Evolutionary conservation across 129 eudicot genomes (phyloP), one percentile per base, ranked within the genome.

Genomic region (Ambrosia artemisiifolia): DNA sequence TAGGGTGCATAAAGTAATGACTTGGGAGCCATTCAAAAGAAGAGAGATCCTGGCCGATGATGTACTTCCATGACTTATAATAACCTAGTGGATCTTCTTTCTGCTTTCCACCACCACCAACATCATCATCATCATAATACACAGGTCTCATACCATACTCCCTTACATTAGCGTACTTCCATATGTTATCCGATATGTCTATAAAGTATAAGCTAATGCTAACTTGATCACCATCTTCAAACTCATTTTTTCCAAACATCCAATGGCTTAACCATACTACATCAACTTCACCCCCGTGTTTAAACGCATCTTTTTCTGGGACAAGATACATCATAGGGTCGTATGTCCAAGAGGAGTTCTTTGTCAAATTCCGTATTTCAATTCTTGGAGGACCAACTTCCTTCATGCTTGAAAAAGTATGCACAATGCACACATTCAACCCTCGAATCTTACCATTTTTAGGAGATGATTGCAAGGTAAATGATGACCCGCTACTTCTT

Each of bases 171-270:
- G 55, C 71, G 43, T 66, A 11, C n/a, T n/a, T n/a, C n/a, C n/a
- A n/a, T n/a, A 20, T 65, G 51, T 63, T 0, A 24, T 63, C 19
- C 48, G 8, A 34, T 8, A 11, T 8, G 17, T 8, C 17, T 11
- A 7, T 6, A 6, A n/a, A n/a, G n/a, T n/a, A n/a, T n/a, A n/a
- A n/a, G n/a, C n/a, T n/a, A n/a, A 43, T 36, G 6, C 46, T 49
- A 49, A 69, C 63, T 49, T 24, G 28, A 24, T 69, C 33, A 51
- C 49, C 63, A 50, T 69, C 62, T n/a, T 69, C 48, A 68, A 68
- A 33, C 46, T 68, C 73, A 8, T 68, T 68, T 24, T 68, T 49
- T 47, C 47, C 32, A n/a, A 48, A 50, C 73, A 68, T 68, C 73
- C 73, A 24, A 24, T 24, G 28, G 28, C 28, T 24, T 24, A 24